Conservation (phyloP, 106 monocot species). For the Xerophyta viscosa region DNA sequence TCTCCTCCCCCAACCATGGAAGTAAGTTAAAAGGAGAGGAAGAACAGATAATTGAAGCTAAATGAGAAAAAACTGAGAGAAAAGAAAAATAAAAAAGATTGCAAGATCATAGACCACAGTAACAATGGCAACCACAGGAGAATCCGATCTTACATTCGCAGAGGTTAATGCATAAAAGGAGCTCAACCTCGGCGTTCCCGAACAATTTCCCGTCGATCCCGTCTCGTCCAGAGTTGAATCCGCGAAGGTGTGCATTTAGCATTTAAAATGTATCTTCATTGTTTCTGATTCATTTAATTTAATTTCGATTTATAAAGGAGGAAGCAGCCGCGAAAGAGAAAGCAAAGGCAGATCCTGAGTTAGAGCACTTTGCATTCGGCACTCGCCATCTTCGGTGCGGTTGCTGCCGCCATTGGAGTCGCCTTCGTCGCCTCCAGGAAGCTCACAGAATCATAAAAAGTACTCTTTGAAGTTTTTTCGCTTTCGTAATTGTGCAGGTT, state of each 20-base stretch:
- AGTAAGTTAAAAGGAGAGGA: too few species aligned
- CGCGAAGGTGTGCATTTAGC: conserved; percentile 16
- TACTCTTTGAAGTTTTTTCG: too few species aligned
- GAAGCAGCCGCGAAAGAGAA: not conserved
- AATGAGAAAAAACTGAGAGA: not conserved
- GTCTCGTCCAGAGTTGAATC: conserved; percentile 21
- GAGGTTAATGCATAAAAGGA: conserved; percentile 14
- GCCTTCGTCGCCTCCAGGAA: conserved; percentile 24
- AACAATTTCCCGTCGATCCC: conserved; percentile 30
- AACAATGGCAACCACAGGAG: conserved; percentile 7
- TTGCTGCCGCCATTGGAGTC: conserved; percentile 19
- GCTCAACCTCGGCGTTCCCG: conserved; percentile 21
- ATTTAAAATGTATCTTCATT: too few species aligned
- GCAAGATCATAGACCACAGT: not conserved
- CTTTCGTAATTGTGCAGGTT: too few species aligned
- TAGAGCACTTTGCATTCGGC: conserved; percentile 9
- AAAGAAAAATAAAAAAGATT: not conserved
- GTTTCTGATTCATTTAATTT: not conserved
- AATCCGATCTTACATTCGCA: conserved; percentile 11
- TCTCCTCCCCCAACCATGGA: too few species aligned
- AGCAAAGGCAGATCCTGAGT: conserved; percentile 3
- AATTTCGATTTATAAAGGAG: too few species aligned
- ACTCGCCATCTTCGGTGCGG: conserved; percentile 14
- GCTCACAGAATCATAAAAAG: not conserved
- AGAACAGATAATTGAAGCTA: too few species aligned